Evolutionary conservation across 345 rosid genomes (phyloP).

Genomic region (Lepidium africanum): DNA sequence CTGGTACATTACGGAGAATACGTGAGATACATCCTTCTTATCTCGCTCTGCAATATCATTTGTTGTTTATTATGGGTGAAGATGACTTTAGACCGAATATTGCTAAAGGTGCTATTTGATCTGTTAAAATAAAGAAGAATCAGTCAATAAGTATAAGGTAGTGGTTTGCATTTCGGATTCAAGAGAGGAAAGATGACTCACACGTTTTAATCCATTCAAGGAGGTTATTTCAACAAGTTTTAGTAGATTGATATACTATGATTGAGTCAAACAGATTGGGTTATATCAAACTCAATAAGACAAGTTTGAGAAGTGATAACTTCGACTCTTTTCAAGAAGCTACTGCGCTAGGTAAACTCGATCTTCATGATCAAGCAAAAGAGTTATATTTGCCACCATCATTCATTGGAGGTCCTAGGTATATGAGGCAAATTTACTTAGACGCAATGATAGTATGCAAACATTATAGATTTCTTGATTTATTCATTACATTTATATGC

Average conservation of each 20-base stretch:
- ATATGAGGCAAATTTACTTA: neutral
- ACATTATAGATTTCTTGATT: neutral
- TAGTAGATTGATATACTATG: too few relatives aligned
- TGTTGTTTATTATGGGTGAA: neutral
- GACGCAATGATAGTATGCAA: neutral
- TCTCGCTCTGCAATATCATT: neutral
- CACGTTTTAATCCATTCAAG: too few relatives aligned
- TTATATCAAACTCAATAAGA: too few relatives aligned
- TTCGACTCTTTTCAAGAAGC: too few relatives aligned
- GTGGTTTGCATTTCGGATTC: neutral
- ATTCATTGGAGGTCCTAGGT: neutral
- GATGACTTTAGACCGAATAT: neutral
- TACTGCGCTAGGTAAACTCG: too few relatives aligned
- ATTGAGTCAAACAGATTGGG: too few relatives aligned
- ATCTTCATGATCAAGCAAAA: too few relatives aligned
- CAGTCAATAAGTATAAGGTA: neutral
- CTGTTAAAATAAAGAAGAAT: too few relatives aligned
- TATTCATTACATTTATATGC: neutral
- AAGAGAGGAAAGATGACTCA: neutral
- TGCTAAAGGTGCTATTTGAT: neutral
- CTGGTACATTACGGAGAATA: neutral
- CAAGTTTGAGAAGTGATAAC: too few relatives aligned
- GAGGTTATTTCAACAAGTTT: too few relatives aligned
- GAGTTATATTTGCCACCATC: neutral
- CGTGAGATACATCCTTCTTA: neutral